These are phyloP conservation scores for Yamadazyma sp. DNA, from an alignment of 805 yeast genomes.

Conservation along the genomic window DNA sequence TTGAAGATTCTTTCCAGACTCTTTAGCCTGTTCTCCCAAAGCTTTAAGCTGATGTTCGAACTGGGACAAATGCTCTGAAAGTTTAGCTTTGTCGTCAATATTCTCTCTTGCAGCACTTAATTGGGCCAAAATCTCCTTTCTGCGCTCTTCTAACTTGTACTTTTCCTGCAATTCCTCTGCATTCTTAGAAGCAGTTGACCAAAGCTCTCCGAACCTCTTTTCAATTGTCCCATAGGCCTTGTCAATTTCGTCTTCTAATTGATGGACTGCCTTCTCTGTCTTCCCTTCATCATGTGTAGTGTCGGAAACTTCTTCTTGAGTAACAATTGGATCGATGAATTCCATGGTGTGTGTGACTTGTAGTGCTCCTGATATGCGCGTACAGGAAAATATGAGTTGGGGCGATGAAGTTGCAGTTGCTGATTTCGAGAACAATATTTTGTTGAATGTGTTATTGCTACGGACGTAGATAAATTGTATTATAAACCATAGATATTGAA, in stretches of 20 bases:
- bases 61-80: constrained; percentile 22
- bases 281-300: constrained; percentile 19
- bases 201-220: constrained; percentile 29
- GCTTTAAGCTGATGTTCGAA: constrained; percentile 31
- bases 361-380: constrained; percentile 4
- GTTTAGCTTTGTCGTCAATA: constrained; percentile 22
- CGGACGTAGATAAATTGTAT: no score
- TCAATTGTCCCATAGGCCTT: constrained; percentile 49
- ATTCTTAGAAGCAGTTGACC: constrained; percentile 34
- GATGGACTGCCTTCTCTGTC: constrained; percentile 53
- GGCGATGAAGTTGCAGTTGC: no score
- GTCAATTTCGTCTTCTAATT: constrained; percentile 55
- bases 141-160: constrained; percentile 28
- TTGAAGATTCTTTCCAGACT: constrained; percentile 8
- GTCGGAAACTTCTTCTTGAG: constrained; percentile 16
- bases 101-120: constrained; percentile 28
- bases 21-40: constrained; percentile 19
- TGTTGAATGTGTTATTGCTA: no score
- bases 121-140: constrained; percentile 28
- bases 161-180: constrained; percentile 32
- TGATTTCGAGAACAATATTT: no score
- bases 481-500: no score
- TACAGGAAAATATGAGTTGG: constrained; percentile 2
- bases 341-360: constrained; percentile 25
- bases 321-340: constrained; percentile 30